Evolutionary conservation across 176 grass and related monocot genomes (phyloP), one percentile per base, ranked within the genome.

Genomic region (Secale cereale): DNA sequence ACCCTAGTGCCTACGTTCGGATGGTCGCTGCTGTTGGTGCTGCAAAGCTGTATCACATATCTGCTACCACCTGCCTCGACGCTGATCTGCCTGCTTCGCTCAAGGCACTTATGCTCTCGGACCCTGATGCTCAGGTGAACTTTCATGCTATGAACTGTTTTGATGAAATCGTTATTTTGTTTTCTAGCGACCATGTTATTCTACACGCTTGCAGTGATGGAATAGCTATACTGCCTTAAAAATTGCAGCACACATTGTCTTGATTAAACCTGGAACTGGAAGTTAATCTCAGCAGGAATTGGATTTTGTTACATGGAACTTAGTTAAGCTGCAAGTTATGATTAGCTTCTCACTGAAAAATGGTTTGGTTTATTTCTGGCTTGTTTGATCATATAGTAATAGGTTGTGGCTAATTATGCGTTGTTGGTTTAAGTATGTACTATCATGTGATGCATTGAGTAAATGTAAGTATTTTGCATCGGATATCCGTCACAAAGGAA

Each of bases 21-120:
- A 97, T 90, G 88, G 85, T 97, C 52, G 94, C 94, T 0, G 88
- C 91, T 2, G 77, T 94, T 17, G 97, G 94, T 16, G 91, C 94
- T n/a, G 86, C 93, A 16, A 99, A 99, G 77, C 79, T 99, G 10
- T 97, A 99, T 80, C 97, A 99, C 78, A 99, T 99, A 50, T 99
- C 97, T 11, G 94, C 93, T 4, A 72, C 81, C 12, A 93, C 92
- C 35, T 99, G 97, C 81, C 85, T 96, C 73, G 97, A 99, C 56
- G 94, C 97, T 66, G 94, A 99, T 37, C 88, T 99, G 29, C 91
- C 97, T 9, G 94, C 90, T 72, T 59, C 79, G 22, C 94, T 99
- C 74, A 99, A 99, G 85, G 90, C 81, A 22, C 82, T 96, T 23
- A 99, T 99, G 97, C 97, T 99, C 75, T 86, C 91, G 1, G 97